Percentiles rank a stretch among this genome's conserved stretches.
phyloP scores from a whole-genome alignment of 2,329 filamentous ascomycete genomes.

The Exophiala dermatitidis region DNA sequence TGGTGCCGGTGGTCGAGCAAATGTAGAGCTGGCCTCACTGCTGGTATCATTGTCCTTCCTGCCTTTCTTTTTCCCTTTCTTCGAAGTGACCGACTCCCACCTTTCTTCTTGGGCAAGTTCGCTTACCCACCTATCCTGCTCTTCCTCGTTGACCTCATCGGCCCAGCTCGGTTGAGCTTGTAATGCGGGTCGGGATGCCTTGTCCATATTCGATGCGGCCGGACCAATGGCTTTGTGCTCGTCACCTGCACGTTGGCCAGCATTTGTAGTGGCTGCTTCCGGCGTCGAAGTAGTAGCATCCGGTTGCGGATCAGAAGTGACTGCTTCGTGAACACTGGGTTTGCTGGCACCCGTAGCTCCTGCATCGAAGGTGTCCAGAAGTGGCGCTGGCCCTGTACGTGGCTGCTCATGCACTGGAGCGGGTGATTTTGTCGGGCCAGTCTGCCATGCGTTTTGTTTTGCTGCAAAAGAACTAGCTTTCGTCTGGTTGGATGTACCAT shows the following conservation, averaged over 20 bases:
- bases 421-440: slow-evolving; percentile 28
- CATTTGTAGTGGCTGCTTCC: slow-evolving; percentile 7
- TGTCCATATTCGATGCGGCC: slow-evolving; percentile 18
- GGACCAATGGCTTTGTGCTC: slow-evolving; percentile 12
- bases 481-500: slow-evolving; percentile 76
- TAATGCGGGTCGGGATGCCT: slow-evolving; percentile 15
- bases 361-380: slow-evolving; percentile 41
- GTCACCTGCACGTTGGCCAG: slow-evolving; percentile 17
- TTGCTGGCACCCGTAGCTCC: slow-evolving; percentile 1
- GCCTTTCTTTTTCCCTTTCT: slow-evolving; percentile 49
- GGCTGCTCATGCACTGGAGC: slow-evolving; percentile 8
- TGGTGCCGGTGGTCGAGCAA: slow-evolving; percentile 5
- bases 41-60: slow-evolving; percentile 37
- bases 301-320: slow-evolving; percentile 13
- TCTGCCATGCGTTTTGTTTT: slow-evolving; percentile 51
- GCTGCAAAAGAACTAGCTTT: slow-evolving; percentile 50
- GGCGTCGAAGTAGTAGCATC: slow-evolving; percentile 7
- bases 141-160: slow-evolving; percentile 49
- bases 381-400: slow-evolving; percentile 26
- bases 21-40: slow-evolving; percentile 37
- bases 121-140: slow-evolving; percentile 52
- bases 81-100: slow-evolving; percentile 56
- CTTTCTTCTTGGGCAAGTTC: slow-evolving; percentile 44
- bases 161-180: slow-evolving; percentile 37
- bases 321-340: slow-evolving; percentile 7